These are phyloP conservation scores for Cordyceps fumosorosea DNA, from an alignment of 2,329 filamentous ascomycete genomes.

Conservation along the genomic window DNA sequence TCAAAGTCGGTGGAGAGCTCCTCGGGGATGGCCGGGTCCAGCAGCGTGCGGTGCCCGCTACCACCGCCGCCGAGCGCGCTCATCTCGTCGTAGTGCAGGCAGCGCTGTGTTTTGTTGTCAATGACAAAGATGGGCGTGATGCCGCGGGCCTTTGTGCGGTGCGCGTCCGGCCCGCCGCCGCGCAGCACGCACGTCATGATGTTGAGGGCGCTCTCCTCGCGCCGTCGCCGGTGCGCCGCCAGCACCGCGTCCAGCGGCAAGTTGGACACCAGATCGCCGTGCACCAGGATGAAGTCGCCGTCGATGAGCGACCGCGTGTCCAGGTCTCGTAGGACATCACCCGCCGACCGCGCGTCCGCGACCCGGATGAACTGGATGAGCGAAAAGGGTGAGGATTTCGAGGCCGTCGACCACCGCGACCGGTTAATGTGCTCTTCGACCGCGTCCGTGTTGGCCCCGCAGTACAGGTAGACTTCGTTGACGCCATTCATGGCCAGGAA, in stretches of 20 bases:
- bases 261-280: slow-evolving; percentile 89
- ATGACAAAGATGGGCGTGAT: slow-evolving; percentile 80
- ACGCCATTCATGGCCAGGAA: slow-evolving; percentile 93
- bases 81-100: slow-evolving; percentile 92
- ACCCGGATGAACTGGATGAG: slow-evolving; percentile 80
- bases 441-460: slow-evolving; percentile 76
- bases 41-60: slow-evolving; percentile 55
- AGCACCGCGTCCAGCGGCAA: slow-evolving; percentile 75
- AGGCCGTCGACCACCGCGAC: slow-evolving; percentile 63
- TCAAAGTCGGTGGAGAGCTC: slow-evolving; percentile 67
- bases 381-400: slow-evolving; percentile 60
- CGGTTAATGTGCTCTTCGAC: slow-evolving; percentile 79
- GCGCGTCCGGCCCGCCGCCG: slow-evolving; percentile 61
- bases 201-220: slow-evolving; percentile 80
- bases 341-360: slow-evolving; percentile 73
- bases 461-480: slow-evolving; percentile 91
- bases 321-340: slow-evolving; percentile 90
- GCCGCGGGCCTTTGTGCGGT: slow-evolving; percentile 65
- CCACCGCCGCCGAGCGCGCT: slow-evolving; percentile 56
- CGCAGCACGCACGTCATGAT: slow-evolving; percentile 96
- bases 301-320: slow-evolving; percentile 79
- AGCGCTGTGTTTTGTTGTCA: slow-evolving; percentile 71
- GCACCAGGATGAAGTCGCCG: slow-evolving; percentile 86
- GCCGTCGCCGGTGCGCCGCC: slow-evolving; percentile 70
- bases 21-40: slow-evolving; percentile 75